phyloP scores from a whole-genome alignment of 78 protist species.

The Bigelowiella natans region DNA sequence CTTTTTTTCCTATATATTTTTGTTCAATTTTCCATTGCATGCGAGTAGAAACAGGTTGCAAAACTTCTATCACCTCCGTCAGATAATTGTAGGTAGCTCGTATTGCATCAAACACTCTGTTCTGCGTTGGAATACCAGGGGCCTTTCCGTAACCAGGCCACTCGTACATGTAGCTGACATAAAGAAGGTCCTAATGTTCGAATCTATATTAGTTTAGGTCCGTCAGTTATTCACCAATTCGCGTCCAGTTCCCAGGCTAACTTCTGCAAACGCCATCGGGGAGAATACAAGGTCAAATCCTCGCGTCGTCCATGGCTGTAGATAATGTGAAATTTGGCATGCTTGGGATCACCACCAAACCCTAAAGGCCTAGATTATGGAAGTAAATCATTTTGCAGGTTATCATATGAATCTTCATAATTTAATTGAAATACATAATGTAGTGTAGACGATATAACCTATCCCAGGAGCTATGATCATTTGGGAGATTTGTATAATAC shows the following conservation, averaged over 20 bases:
- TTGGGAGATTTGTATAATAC: not conserved
- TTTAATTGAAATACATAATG: no score
- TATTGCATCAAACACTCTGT: not conserved
- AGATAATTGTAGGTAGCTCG: not conserved
- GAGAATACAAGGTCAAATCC: not conserved
- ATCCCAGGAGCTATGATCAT: not conserved
- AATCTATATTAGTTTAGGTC: no score
- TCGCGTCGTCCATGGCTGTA: not conserved
- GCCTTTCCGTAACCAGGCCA: not conserved
- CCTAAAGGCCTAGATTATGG: not conserved
- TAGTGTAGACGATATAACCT: no score
- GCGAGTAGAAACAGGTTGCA: not conserved
- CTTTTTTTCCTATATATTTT: not conserved
- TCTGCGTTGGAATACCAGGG: not conserved
- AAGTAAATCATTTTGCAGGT: no score
- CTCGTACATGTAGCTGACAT: not conserved
- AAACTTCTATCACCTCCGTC: not conserved
- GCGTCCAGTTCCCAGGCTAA: not conserved
- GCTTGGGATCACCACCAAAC: not conserved
- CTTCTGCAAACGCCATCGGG: not conserved
- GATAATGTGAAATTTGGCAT: not conserved
- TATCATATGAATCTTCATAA: no score
- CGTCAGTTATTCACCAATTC: not conserved
- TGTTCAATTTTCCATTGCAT: not conserved
- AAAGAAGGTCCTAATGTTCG: no score